phyloP scores from a whole-genome alignment of 257 asterid genomes.

The Ilex aquifolium region DNA sequence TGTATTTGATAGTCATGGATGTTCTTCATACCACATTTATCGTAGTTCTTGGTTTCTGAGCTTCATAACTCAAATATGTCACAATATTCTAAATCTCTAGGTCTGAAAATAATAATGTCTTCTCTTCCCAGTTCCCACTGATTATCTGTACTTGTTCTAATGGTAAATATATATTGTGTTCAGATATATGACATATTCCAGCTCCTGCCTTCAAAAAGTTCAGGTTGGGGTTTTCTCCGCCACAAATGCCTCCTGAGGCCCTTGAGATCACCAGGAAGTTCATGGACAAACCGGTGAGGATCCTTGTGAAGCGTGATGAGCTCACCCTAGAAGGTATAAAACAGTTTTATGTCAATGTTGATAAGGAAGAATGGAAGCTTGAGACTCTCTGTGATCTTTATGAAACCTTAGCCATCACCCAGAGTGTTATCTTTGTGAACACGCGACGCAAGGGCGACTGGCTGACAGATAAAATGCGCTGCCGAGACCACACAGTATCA shows the following conservation, averaged over 20 bases:
- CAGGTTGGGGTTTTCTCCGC: constrained; percentile 2
- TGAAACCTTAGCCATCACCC: background rate
- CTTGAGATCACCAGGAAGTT: background rate
- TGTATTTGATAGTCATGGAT: too few species aligned
- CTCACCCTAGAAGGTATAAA: constrained; percentile 1
- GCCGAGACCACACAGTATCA: constrained; percentile 2
- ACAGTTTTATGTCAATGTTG: background rate
- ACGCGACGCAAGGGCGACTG: background rate
- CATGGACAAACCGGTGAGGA: background rate
- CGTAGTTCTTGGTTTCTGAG: too few species aligned
- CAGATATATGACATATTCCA: constrained; percentile 1
- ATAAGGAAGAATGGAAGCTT: constrained; percentile 1
- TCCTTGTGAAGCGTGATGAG: constrained; percentile 1
- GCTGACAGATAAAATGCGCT: background rate
- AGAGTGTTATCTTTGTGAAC: constrained; percentile 1
- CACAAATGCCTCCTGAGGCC: constrained; percentile 2
- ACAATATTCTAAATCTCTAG: too few species aligned
- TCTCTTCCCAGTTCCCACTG: background rate
- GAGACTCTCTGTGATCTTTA: constrained; percentile 1
- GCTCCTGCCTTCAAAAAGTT: background rate
- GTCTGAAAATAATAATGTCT: too few species aligned
- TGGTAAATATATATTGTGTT: background rate
- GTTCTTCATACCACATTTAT: background rate
- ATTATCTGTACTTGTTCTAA: background rate
- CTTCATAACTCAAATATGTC: background rate